Percentiles rank a stretch among this genome's conserved stretches.
phyloP scores from a whole-genome alignment of 2,329 filamentous ascomycete species.

The Ceratocystis papillata region DNA sequence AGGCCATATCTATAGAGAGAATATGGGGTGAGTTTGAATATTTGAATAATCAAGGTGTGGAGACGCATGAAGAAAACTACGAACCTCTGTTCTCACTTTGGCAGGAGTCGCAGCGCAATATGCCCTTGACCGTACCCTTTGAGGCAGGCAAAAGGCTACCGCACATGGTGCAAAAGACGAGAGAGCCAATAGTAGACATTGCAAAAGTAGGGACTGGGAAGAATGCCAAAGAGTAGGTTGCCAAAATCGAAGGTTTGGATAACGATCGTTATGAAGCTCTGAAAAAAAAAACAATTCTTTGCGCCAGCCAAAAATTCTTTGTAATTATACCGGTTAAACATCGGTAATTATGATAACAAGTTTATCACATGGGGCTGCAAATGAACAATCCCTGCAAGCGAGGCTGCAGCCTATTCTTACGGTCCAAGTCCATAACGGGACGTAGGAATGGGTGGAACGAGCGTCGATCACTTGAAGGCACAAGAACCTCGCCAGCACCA shows the following conservation, averaged over 20 bases:
- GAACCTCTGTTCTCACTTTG: slow-evolving; percentile 73
- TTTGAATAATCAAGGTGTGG: neutral
- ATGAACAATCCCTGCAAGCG: slow-evolving; percentile 22
- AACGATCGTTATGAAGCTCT: neutral
- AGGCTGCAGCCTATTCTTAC: slow-evolving; percentile 17
- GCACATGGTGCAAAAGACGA: slow-evolving; percentile 88
- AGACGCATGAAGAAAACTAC: neutral
- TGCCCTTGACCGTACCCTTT: slow-evolving; percentile 62
- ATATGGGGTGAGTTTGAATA: slow-evolving; percentile 21
- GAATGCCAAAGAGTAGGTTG: too few species aligned
- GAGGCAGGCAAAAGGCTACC: slow-evolving; percentile 79
- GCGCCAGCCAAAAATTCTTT: slow-evolving; percentile 20
- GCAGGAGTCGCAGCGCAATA: slow-evolving; percentile 75
- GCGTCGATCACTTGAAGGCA: slow-evolving; percentile 8
- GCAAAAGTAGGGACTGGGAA: slow-evolving; percentile 25
- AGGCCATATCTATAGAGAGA: slow-evolving; percentile 50
- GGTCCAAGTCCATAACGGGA: slow-evolving; percentile 1
- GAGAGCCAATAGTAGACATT: slow-evolving; percentile 82
- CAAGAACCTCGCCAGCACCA: neutral
- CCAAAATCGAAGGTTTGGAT: too few species aligned
- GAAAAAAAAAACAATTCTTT: slow-evolving; percentile 11
- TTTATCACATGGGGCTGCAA: slow-evolving; percentile 15
- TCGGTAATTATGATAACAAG: slow-evolving; percentile 19
- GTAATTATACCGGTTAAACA: slow-evolving; percentile 4
- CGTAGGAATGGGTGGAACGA: slow-evolving; percentile 14